A percentile compares a stretch with the other conserved stretches of the same genome.
These are phyloP conservation scores for Crassisporium funariophilum DNA, from an alignment of 768 basidiomycete genomes.

Conservation along the genomic window DNA sequence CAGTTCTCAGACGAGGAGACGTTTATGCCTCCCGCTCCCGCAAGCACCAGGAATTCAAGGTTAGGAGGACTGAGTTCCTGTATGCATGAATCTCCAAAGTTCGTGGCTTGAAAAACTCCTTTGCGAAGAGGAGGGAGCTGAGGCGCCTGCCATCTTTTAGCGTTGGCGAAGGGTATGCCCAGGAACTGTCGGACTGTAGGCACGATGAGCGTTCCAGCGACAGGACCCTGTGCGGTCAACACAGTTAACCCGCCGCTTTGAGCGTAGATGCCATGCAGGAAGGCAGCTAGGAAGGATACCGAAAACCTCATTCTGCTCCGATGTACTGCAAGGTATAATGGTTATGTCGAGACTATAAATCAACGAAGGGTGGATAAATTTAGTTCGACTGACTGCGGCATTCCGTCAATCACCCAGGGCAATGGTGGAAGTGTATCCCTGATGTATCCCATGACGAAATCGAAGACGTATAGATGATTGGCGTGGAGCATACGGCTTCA, in stretches of 20 bases:
- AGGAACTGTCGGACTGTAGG: conserved; percentile 33
- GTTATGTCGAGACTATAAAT: too few species aligned
- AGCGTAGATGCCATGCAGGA: neutral
- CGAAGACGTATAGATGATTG: too few species aligned
- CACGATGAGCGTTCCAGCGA: conserved; percentile 24
- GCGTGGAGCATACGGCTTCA: too few species aligned
- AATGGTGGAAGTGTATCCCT: too few species aligned
- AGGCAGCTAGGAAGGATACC: neutral
- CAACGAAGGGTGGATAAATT: too few species aligned
- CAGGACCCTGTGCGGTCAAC: conserved; percentile 29
- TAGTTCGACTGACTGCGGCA: too few species aligned
- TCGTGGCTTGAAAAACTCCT: conserved; percentile 20
- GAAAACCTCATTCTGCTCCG: conserved; percentile 3
- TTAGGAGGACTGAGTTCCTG: conserved; percentile 20
- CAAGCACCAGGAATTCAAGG: conserved; percentile 22
- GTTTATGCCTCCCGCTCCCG: conserved; percentile 21
- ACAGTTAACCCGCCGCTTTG: conserved; percentile 22
- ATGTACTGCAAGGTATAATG: too few species aligned
- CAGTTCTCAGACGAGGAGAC: conserved; percentile 37
- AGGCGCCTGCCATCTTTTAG: conserved; percentile 36
- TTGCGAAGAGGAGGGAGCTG: conserved; percentile 15
- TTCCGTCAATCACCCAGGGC: too few species aligned
- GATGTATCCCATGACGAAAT: too few species aligned
- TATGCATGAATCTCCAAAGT: conserved; percentile 29
- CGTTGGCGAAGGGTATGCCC: conserved; percentile 36